These are phyloP conservation scores for Phytophthora litchii DNA, from an alignment of 352 stramenopile species.

Conservation along the genomic window DNA sequence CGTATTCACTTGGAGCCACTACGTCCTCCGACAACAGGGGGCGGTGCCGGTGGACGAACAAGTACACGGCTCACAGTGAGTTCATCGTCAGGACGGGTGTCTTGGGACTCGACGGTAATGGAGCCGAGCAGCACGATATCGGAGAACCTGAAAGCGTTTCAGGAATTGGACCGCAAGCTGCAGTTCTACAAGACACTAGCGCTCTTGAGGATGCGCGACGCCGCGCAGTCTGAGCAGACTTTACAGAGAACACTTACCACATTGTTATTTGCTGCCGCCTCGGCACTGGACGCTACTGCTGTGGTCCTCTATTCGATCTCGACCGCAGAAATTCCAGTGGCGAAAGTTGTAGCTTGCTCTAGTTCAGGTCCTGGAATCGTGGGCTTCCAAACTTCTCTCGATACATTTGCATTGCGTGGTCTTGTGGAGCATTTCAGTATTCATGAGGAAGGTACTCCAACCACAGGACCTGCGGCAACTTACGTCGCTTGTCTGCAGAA, in stretches of 20 bases:
- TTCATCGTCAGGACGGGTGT: constrained; percentile 48
- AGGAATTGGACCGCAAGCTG: constrained; percentile 49
- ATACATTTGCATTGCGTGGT: constrained; percentile 54
- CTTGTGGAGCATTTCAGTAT: constrained; percentile 39
- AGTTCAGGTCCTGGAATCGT: constrained; percentile 39
- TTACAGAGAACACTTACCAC: constrained; percentile 52
- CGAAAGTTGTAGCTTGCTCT: constrained; percentile 63
- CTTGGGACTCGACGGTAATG: constrained; percentile 46
- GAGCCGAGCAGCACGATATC: constrained; percentile 41
- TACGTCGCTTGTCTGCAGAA: constrained; percentile 57
- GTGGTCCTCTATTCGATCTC: constrained; percentile 67
- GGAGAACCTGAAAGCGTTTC: constrained; percentile 43
- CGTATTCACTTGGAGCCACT: constrained; percentile 72
- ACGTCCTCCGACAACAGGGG: constrained; percentile 42
- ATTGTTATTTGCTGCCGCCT: constrained; percentile 43
- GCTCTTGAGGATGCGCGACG: constrained; percentile 53
- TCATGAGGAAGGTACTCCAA: constrained; percentile 13
- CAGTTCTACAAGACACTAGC: constrained; percentile 68
- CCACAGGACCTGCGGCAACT: constrained; percentile 23
- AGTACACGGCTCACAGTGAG: constrained; percentile 41
- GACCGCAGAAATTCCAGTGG: constrained; percentile 22
- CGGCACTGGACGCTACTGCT: constrained; percentile 50
- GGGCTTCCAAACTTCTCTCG: constrained; percentile 55
- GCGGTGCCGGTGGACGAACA: constrained; percentile 3
- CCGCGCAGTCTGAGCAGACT: constrained; percentile 43